A percentile compares a stretch with the other conserved stretches of the same genome.
These are phyloP conservation scores for Nasturtium officinale DNA, from an alignment of 345 rosid species.

Conservation along the genomic window DNA sequence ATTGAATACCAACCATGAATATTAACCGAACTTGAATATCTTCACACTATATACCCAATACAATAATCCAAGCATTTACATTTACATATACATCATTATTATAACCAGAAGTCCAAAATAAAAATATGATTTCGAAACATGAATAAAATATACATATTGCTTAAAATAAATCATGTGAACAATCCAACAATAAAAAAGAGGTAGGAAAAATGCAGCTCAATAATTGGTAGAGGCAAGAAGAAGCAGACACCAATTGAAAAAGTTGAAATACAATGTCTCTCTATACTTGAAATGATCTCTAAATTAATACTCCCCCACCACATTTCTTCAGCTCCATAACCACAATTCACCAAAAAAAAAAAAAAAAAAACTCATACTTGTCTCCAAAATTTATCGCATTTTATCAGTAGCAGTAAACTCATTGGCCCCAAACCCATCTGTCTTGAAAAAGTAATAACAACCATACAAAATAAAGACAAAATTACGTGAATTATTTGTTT, in stretches of 20 bases:
- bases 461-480: constrained; percentile 16
- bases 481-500: neutral
- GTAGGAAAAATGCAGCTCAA: constrained; percentile 33
- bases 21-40: neutral
- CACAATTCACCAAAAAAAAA: neutral
- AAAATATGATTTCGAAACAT: neutral
- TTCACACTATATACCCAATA: neutral
- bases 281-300: constrained; percentile 30
- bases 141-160: neutral
- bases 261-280: constrained; percentile 28
- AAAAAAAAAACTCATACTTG: neutral
- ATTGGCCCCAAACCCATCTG: constrained; percentile 39
- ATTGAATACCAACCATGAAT: constrained; percentile 24
- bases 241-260: constrained; percentile 34
- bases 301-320: constrained; percentile 25
- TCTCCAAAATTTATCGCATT: constrained; percentile 7
- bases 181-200: constrained; percentile 33
- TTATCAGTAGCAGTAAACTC: constrained; percentile 37
- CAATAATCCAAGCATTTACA: neutral
- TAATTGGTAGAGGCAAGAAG: constrained; percentile 42
- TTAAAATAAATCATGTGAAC: neutral
- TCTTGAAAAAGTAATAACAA: constrained; percentile 22
- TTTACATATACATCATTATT: neutral
- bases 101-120: constrained; percentile 1
- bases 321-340: constrained; percentile 35